Conservation (phyloP, 2,329 filamentous ascomycete genomes). For the Madurella fahalii region DNA sequence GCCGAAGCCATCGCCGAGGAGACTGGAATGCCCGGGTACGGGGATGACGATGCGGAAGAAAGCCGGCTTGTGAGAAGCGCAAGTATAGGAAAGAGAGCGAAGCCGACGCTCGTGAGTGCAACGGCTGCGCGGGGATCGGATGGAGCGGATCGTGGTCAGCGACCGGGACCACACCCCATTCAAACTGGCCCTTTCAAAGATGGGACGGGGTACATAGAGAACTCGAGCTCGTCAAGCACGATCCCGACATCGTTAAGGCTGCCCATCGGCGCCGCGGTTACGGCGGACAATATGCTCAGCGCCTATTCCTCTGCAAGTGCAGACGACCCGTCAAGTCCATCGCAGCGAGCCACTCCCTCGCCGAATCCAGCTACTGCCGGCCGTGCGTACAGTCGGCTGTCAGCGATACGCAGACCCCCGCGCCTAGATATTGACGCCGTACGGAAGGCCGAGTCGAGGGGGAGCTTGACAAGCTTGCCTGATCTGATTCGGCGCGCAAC, state of each 20-base stretch:
- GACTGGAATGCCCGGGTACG: conserved; percentile 32
- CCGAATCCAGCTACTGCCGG: conserved; percentile 27
- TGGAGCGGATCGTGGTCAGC: conserved; percentile 26
- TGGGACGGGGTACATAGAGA: conserved; percentile 45
- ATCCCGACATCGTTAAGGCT: conserved; percentile 31
- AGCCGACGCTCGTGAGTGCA: conserved; percentile 52
- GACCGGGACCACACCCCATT: conserved; percentile 37
- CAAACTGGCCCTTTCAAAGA: conserved; percentile 38
- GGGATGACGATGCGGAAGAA: conserved; percentile 50
- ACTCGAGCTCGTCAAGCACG: conserved; percentile 44
- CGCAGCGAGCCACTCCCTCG: conserved; percentile 18
- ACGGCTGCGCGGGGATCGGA: conserved; percentile 24
- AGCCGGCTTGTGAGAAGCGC: conserved; percentile 57
- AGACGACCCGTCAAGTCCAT: conserved; percentile 36
- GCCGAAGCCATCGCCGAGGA: conserved; percentile 48
- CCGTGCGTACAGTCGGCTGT: conserved; percentile 43
- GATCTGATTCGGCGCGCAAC: conserved; percentile 90
- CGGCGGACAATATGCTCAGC: conserved; percentile 45
- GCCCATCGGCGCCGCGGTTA: conserved; percentile 31
- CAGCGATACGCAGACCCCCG: conserved; percentile 62
- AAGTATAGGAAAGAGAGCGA: conserved; percentile 58
- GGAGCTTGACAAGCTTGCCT: conserved; percentile 85
- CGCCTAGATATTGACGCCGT: conserved; percentile 79
- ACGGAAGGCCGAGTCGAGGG: conserved; percentile 73
- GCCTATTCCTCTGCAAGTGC: conserved; percentile 49